These are phyloP conservation scores for Nevesoporus exiguus DNA, from an alignment of 768 basidiomycete genomes.

Conservation along the genomic window DNA sequence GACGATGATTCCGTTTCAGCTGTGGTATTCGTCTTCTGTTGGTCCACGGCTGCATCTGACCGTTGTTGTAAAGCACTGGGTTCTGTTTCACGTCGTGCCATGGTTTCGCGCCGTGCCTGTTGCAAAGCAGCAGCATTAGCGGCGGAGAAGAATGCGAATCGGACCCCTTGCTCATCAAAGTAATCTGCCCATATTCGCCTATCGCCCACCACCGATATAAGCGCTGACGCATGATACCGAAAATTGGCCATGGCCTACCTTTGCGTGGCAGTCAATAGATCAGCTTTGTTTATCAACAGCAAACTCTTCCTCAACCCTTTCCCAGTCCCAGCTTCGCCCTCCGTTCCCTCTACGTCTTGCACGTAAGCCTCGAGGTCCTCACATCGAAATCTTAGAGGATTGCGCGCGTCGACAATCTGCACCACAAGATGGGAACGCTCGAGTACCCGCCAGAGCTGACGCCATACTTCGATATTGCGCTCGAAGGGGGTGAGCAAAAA, in stretches of 20 bases:
- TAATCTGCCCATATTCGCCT: conserved; percentile 91
- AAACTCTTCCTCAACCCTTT: conserved; percentile 70
- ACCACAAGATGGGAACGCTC: conserved; percentile 94
- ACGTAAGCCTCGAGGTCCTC: conserved; percentile 90
- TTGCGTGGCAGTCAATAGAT: conserved; percentile 83
- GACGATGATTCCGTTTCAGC: conserved; percentile 29
- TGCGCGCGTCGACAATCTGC: conserved; percentile 95
- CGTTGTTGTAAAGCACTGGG: conserved; percentile 5
- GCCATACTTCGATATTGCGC: conserved; percentile 96
- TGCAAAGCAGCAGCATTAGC: conserved; percentile 84
- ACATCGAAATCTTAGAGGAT: conserved; percentile 89
- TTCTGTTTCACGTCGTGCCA: conserved; percentile 24
- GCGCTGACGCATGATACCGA: background rate
- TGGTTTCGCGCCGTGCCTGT: conserved; percentile 57
- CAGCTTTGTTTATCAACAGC: conserved; percentile 93
- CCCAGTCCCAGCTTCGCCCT: conserved; percentile 77
- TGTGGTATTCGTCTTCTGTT: background rate
- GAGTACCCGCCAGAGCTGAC: conserved; percentile 95
- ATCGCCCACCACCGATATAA: conserved; percentile 29
- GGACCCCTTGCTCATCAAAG: conserved; percentile 70
- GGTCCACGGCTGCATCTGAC: background rate
- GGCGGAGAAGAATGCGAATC: conserved; percentile 93
- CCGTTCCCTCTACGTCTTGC: conserved; percentile 74
- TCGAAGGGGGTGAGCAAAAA: conserved; percentile 96
- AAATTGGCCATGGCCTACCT: conserved; percentile 48